Conservation (phyloP, 805 yeast species). For the Candida koratica region DNA sequence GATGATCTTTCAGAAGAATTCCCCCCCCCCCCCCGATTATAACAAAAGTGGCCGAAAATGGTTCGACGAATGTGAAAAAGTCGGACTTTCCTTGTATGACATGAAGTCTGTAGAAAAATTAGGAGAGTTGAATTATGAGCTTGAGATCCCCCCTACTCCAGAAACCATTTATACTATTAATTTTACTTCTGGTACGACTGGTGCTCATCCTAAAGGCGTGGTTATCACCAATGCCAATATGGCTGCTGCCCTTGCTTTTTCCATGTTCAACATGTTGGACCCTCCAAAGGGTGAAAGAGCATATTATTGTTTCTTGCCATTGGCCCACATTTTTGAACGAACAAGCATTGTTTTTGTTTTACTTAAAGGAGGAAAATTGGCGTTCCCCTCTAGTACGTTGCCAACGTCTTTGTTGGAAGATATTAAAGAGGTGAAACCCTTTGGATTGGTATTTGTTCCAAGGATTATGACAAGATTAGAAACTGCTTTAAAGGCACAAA, state of each 20-base stretch:
- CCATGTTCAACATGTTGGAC: slow-evolving; percentile 22
- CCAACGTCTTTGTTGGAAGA: slow-evolving; percentile 29
- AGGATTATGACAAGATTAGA: slow-evolving; percentile 34
- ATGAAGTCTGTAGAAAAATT: slow-evolving; percentile 28
- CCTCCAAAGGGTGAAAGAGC: not conserved
- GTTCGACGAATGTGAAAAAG: slow-evolving; percentile 18
- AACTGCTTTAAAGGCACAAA: slow-evolving; percentile 22
- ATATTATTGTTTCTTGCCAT: slow-evolving; percentile 45
- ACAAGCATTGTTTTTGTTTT: slow-evolving; percentile 42
- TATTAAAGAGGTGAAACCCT: slow-evolving; percentile 26
- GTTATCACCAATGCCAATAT: slow-evolving; percentile 50
- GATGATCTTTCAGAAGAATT: no score
- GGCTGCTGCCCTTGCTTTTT: slow-evolving; percentile 43
- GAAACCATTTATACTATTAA: slow-evolving; percentile 54
- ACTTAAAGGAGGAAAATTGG: slow-evolving; percentile 47
- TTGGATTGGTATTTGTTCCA: slow-evolving; percentile 34
- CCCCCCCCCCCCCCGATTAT: no score
- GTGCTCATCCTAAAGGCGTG: slow-evolving; percentile 66
- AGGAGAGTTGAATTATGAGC: slow-evolving; percentile 29
- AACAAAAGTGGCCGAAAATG: slow-evolving; percentile 22
- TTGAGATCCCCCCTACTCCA: slow-evolving; percentile 44
- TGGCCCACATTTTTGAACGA: slow-evolving; percentile 59
- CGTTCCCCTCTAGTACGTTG: slow-evolving; percentile 44
- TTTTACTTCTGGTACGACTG: slow-evolving; percentile 76
- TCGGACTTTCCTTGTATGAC: slow-evolving; percentile 23